These are phyloP conservation scores for Phytophthora uliginosa DNA, from an alignment of 352 stramenopile species.

Conservation along the genomic window DNA sequence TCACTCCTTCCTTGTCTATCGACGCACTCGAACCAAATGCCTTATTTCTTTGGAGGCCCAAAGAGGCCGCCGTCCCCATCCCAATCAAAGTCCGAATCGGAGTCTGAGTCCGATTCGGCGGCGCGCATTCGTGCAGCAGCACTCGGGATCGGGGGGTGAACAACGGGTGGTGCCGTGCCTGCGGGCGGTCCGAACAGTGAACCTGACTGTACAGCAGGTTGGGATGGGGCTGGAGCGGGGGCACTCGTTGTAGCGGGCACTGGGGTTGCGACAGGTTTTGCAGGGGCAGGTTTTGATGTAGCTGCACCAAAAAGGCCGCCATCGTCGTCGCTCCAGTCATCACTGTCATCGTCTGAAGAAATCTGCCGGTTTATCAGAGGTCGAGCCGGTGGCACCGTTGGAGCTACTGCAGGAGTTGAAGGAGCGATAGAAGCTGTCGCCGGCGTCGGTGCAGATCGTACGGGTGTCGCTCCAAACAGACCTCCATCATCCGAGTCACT, in stretches of 20 bases:
- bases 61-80: slow-evolving; percentile 75
- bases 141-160: slow-evolving; percentile 61
- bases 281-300: slow-evolving; percentile 35
- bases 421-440: slow-evolving; percentile 11
- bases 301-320: slow-evolving; percentile 62
- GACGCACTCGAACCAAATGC: neutral
- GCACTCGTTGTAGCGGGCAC: slow-evolving; percentile 16
- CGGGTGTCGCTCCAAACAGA: slow-evolving; percentile 61
- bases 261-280: slow-evolving; percentile 28
- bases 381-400: slow-evolving; percentile 34
- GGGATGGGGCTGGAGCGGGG: slow-evolving; percentile 8
- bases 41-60: slow-evolving; percentile 52
- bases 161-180: slow-evolving; percentile 19
- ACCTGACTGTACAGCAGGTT: slow-evolving; percentile 19
- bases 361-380: slow-evolving; percentile 57
- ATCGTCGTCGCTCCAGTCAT: slow-evolving; percentile 74
- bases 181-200: slow-evolving; percentile 39
- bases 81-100: slow-evolving; percentile 57
- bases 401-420: slow-evolving; percentile 19
- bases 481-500: slow-evolving; percentile 72
- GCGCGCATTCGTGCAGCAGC: slow-evolving; percentile 58
- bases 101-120: slow-evolving; percentile 54
- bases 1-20: neutral
- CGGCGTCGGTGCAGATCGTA: slow-evolving; percentile 19
- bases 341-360: slow-evolving; percentile 62